Evolutionary conservation across 1,284 basidiomycete genomes (phyloP).

Genomic region (Ustilago nuda): DNA sequence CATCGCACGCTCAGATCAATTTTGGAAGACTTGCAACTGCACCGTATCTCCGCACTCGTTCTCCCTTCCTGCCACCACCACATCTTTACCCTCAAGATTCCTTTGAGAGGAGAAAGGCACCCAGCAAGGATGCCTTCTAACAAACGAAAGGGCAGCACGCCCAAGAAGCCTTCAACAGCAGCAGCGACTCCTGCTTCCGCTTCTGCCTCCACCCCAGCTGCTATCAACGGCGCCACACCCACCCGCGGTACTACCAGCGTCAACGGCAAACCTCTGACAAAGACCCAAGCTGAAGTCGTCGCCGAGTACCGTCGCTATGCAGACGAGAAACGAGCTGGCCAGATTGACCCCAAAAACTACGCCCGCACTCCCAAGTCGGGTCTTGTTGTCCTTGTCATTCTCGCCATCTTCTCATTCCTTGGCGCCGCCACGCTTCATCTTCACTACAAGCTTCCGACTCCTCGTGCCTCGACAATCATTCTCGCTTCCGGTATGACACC

Average conservation of each 20-base stretch:
- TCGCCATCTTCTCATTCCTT: constrained; percentile 39
- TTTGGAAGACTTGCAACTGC: constrained; percentile 9
- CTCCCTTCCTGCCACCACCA: background rate
- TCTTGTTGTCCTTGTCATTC: constrained; percentile 36
- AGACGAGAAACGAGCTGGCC: constrained; percentile 26
- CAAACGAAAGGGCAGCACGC: constrained; percentile 36
- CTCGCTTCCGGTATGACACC: constrained; percentile 36
- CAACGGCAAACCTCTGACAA: constrained; percentile 22
- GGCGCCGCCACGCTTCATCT: constrained; percentile 48
- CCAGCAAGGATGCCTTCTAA: constrained; percentile 32
- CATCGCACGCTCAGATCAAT: constrained; percentile 6
- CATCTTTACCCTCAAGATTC: background rate
- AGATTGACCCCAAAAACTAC: constrained; percentile 45
- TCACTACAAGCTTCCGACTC: constrained; percentile 65
- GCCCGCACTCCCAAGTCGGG: constrained; percentile 45
- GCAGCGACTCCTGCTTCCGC: constrained; percentile 1
- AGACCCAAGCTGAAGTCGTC: constrained; percentile 10
- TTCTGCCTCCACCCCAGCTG: constrained; percentile 7
- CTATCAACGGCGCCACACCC: constrained; percentile 16
- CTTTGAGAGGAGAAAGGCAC: background rate
- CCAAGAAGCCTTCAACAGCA: constrained; percentile 33
- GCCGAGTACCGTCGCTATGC: constrained; percentile 29
- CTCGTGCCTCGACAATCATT: constrained; percentile 43
- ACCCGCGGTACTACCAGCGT: constrained; percentile 6
- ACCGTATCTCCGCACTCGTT: background rate